These are phyloP conservation scores for Apiospora koreana DNA, from an alignment of 2,329 filamentous ascomycete species.

Conservation along the genomic window DNA sequence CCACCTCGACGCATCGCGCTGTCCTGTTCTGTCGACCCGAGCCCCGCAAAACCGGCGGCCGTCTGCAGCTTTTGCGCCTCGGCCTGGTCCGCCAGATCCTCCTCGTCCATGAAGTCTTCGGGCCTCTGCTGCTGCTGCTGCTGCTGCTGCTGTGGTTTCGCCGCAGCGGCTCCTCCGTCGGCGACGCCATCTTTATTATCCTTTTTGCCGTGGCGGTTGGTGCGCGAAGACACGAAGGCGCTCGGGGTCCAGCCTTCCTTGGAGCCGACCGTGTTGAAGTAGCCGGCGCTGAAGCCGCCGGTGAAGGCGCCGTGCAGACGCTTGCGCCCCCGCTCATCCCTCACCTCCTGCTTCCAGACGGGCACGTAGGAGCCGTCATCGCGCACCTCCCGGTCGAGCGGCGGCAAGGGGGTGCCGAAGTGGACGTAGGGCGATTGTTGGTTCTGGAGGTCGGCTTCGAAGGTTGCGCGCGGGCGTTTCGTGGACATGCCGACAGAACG, in stretches of 20 bases:
- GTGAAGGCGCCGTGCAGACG: slow-evolving; percentile 95
- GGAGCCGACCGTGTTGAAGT: slow-evolving; percentile 97
- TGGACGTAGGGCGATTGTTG: slow-evolving; percentile 73
- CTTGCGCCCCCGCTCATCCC: slow-evolving; percentile 87
- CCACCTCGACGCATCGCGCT: slow-evolving; percentile 43
- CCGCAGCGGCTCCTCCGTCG: slow-evolving; percentile 9
- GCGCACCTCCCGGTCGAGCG: slow-evolving; percentile 71
- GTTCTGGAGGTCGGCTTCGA: slow-evolving; percentile 71
- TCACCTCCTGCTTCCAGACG: slow-evolving; percentile 97
- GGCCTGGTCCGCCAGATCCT: slow-evolving; percentile 85
- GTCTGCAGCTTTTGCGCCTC: slow-evolving; percentile 77
- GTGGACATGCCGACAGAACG: slow-evolving; percentile 58
- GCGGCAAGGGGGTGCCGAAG: slow-evolving; percentile 84
- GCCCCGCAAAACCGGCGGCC: slow-evolving; percentile 69
- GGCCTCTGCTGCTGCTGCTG: slow-evolving; percentile 63
- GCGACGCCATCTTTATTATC: slow-evolving; percentile 38
- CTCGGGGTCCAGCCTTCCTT: slow-evolving; percentile 97
- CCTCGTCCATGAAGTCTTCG: slow-evolving; percentile 98
- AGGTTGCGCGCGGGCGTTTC: slow-evolving; percentile 78
- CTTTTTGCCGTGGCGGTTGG: slow-evolving; percentile 71
- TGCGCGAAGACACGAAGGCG: slow-evolving; percentile 87
- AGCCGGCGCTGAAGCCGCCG: slow-evolving; percentile 94
- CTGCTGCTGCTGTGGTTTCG: slow-evolving; percentile 41
- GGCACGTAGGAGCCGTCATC: slow-evolving; percentile 93
- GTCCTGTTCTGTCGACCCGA: slow-evolving; percentile 68